Evolutionary conservation across 257 asterid genomes (phyloP), one percentile per base, ranked within the genome.

Genomic region (Thymus mandschuricus): DNA sequence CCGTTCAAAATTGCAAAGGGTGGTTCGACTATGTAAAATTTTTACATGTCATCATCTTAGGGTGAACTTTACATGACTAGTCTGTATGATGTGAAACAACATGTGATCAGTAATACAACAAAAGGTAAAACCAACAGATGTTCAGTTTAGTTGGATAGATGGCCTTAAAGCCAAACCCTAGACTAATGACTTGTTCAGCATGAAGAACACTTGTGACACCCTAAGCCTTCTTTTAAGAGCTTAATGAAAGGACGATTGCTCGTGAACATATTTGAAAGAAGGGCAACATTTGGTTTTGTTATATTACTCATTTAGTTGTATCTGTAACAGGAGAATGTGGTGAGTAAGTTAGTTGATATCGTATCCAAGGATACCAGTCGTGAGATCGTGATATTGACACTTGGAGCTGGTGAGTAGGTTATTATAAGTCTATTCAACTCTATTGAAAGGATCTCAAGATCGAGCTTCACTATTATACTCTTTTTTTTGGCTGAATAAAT

Each of bases 321-420:
- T 61, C 38, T 45, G 41, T 35, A 33, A 60, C 74, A 77, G 87
- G 78, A 64, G 3, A 62, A 74, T 13, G 76, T 74, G 60, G 76
- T 80, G 46, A 75, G 75, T 38, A 77, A 51, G 75, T 68, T 80
- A 78, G 83, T 75, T 4, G 64, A 44, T 38, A 60, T 35, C 61
- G 45, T 71, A 65, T 74, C 72, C 9, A 54, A 63, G 65, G 70
- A 82, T 58, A 75, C 68, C 31, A 15, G 10, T 51, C 69, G 45
- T 66, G 73, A 74, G 41, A 68, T 54, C 60, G 79, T 82, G 49
- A 62, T 82, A 72, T 69, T 79, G 79, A 77, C 87, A 15, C 41
- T 79, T 46, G 84, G 84, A 64, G 71, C 82, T 50, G 84, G 87
- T 80, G 45, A 8, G 71, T 50, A 8, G 45, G 27, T 3, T 28